Percentiles rank a stretch among this genome's conserved stretches.
Conservation (phyloP, 768 basidiomycete species). For the Basidioascus undulatus region DNA sequence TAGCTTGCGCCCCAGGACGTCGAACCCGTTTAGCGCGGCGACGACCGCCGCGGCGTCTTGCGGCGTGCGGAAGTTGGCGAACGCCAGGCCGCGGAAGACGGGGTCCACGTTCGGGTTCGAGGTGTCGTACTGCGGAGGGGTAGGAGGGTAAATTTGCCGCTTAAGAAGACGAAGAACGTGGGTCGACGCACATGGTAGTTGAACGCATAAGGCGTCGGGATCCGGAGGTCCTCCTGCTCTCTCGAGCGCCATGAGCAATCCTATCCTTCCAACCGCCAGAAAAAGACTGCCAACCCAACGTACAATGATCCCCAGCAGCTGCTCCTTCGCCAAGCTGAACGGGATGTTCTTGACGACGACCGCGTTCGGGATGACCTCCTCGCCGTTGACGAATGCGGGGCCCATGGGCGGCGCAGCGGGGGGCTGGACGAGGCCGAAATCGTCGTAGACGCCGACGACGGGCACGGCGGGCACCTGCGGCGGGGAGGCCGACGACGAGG, state of each 20-base stretch:
- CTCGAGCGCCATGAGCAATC: background rate
- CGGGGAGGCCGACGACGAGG: too few relatives aligned
- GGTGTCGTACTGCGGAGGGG: constrained; percentile 26
- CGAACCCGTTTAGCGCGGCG: constrained; percentile 82
- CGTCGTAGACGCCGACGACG: too few relatives aligned
- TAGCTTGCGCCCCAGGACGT: constrained; percentile 85
- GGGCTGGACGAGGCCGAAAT: too few relatives aligned
- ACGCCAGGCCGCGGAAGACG: constrained; percentile 76
- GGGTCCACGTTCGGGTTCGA: background rate
- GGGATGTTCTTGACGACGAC: constrained; percentile 99
- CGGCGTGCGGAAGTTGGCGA: constrained; percentile 87
- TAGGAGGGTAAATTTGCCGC: too few relatives aligned
- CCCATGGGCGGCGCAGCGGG: too few relatives aligned
- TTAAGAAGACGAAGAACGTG: too few relatives aligned
- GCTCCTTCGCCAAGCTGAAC: constrained; percentile 92
- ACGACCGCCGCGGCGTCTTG: constrained; percentile 87
- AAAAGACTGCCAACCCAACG: constrained; percentile 17
- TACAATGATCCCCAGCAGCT: constrained; percentile 86
- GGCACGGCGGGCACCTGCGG: too few relatives aligned
- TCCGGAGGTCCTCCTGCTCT: constrained; percentile 28
- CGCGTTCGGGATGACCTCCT: constrained; percentile 93
- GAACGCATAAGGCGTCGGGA: constrained; percentile 95
- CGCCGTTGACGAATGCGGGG: too few relatives aligned
- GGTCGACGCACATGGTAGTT: constrained; percentile 98
- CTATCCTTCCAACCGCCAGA: background rate